These are phyloP conservation scores for Thinopyrum elongatum DNA, from an alignment of 176 grass and related monocot species.

Conservation along the genomic window DNA sequence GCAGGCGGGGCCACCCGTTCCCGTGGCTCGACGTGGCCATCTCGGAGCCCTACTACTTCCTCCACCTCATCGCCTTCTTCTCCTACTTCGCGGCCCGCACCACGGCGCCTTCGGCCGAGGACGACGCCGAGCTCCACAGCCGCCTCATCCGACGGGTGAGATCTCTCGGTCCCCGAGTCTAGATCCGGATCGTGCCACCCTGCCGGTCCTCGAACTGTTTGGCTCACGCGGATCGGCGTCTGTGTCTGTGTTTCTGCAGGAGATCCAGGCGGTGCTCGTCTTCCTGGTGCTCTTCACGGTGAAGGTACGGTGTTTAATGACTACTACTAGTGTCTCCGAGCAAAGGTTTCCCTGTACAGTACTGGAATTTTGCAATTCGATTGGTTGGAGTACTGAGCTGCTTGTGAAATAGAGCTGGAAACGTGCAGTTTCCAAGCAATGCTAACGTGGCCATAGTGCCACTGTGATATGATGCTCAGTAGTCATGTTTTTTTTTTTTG, in stretches of 20 bases:
- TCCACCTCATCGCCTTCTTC: constrained; percentile 87
- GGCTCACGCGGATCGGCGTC: constrained; percentile 14
- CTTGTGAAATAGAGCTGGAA: not conserved
- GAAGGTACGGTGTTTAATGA: constrained; percentile 49
- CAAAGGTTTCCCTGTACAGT: not conserved
- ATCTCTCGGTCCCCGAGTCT: not conserved
- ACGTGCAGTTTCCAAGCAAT: not conserved
- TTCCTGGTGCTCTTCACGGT: constrained; percentile 73
- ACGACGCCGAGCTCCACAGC: constrained; percentile 46
- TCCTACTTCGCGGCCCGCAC: constrained; percentile 83
- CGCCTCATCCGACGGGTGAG: constrained; percentile 64
- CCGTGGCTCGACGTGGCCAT: constrained; percentile 73
- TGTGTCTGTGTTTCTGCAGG: constrained; percentile 43
- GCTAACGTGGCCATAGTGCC: not conserved
- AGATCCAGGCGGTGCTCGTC: constrained; percentile 81
- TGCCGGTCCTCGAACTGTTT: not conserved
- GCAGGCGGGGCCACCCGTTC: constrained; percentile 51
- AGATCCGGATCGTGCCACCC: constrained; percentile 5
- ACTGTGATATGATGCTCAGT: not conserved
- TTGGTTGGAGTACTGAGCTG: not conserved
- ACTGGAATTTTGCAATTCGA: not conserved
- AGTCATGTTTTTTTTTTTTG: not conserved
- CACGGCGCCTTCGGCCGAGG: constrained; percentile 37
- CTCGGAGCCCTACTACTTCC: constrained; percentile 84
- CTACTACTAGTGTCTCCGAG: not conserved